Evolutionary conservation across 768 basidiomycete species (phyloP), one percentile per base, ranked within the genome.

Genomic region (Phylloporus arenicola): DNA sequence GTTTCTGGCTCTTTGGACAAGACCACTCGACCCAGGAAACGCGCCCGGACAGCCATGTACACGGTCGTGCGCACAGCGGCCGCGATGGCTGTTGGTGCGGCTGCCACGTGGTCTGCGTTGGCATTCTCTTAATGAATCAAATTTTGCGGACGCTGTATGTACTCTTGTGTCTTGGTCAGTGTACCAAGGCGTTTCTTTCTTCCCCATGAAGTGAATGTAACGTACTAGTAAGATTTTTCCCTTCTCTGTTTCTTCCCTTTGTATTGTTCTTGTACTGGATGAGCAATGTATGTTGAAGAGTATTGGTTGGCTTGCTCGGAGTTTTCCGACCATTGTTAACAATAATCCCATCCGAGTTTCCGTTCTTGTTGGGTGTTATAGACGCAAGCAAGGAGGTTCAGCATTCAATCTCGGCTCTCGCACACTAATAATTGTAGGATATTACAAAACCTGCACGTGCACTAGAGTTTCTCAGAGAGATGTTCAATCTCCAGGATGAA

Each of bases 41-140:
- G 83, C 12, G 68, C 71, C 2, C 69, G 75, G 54, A 73, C 68
- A 40, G 62, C 57, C 19, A 40, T 62, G 42, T 60, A 67, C 29
- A 69, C 72, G 5, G 68, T 81, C 31, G 75, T 72, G 34, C 80
- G 80, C 41, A 86, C 85, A 6, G 78, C 81, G 7, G 77, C 82
- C 4, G 81, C 79, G 16, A 76, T 83, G 29, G 76, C 78, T 1
- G 65, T 88, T 35, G 86, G 86, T 22, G 86, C 84, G 13, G 80
- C 82, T 12, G 82, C 80, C 3, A 76, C 86, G 3, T 88, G 86
- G 86, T 79, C 82, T 16, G 84, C 83, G 22, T 65, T 89, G 50
- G 86, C 86, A 1, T 88, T 82, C 64, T 72, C 70, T 53, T 84
- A 59, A 75, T 20, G 22, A 38, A 34, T n/a, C 25, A 19, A 17